Evolutionary conservation across 2,329 filamentous ascomycete species (phyloP), one percentile per base, ranked within the genome.

Genomic region (Nemania abortiva): DNA sequence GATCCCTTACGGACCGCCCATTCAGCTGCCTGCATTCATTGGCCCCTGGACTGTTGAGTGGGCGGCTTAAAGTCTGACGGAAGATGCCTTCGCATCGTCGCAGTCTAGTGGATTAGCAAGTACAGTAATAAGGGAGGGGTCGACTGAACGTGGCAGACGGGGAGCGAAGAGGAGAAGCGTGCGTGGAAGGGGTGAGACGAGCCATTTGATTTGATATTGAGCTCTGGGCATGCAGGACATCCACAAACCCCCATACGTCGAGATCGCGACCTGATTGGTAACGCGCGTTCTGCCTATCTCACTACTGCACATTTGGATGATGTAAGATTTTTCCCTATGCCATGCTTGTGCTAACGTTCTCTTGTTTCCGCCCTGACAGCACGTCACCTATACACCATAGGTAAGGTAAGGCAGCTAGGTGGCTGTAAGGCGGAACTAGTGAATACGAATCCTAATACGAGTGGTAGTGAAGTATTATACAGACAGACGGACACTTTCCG

Each of bases 111-210:
- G 31, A 34, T 34, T 9, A 34, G 31, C 31, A n/a, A 34, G 29
- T 63, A 45, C 24, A 54, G 50, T 61, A 65, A 49, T 49, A 22
- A 49, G 22, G 45, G 45, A 24, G 45, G n/a, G 50, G 27, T 34
- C 11, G 31, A 55, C 22, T n/a, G 29, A 68, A 63, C 59, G 64
- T 67, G 68, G 65, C 49, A 62, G 34, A 60, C 59, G 39, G 64
- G 54, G 60, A 67, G 53, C 55, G 53, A 58, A 56, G 45, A 57
- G 65, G 52, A 55, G 37, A 34, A 53, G 63, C 39, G 29, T 5
- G 53, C 11, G 42, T 53, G 57, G 42, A 60, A 60, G n/a, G 29
- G 29, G 29, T 56, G 29, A 50, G 58, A 54, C 49, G 24, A 13
- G 37, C 55, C 20, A 58, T 39, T 24, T 49, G 57, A 69, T 62